These are phyloP conservation scores for Heteromeles arbutifolia DNA, from an alignment of 306 rosid species.

Conservation along the genomic window DNA sequence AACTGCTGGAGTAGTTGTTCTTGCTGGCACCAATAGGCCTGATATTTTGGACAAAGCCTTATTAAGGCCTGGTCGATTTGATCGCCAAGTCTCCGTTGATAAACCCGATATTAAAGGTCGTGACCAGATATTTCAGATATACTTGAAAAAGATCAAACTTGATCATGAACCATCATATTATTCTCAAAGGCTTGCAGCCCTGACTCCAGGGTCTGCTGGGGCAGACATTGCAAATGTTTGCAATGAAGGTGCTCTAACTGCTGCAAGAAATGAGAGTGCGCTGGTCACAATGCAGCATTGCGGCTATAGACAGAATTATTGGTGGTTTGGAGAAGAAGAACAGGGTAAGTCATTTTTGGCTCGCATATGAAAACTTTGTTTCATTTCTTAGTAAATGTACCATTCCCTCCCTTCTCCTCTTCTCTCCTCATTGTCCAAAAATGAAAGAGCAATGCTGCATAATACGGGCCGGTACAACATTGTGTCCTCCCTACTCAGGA, in stretches of 20 bases:
- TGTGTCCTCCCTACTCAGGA: too few species aligned
- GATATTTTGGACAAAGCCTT: slow-evolving; percentile 93
- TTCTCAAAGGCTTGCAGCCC: slow-evolving; percentile 92
- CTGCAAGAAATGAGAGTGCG: slow-evolving; percentile 64
- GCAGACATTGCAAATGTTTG: slow-evolving; percentile 98
- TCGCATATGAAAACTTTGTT: not conserved
- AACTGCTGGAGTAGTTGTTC: slow-evolving; percentile 90
- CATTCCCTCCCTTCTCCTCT: not conserved
- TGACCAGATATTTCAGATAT: slow-evolving; percentile 78
- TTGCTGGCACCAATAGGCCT: slow-evolving; percentile 97
- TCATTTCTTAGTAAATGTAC: not conserved
- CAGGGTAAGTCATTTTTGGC: slow-evolving; percentile 36
- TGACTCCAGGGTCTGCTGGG: slow-evolving; percentile 97
- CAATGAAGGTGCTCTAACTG: slow-evolving; percentile 93
- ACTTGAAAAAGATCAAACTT: slow-evolving; percentile 79
- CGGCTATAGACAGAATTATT: slow-evolving; percentile 89
- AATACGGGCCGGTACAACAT: not conserved
- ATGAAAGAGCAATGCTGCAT: not conserved
- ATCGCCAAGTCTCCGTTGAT: slow-evolving; percentile 70
- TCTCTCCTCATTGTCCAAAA: too few species aligned
- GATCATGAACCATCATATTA: slow-evolving; percentile 74
- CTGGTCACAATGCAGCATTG: slow-evolving; percentile 68
- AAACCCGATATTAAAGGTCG: slow-evolving; percentile 89
- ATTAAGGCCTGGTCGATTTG: slow-evolving; percentile 91
- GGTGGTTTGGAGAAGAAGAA: slow-evolving; percentile 99